phyloP scores from a whole-genome alignment of 2,329 filamentous ascomycete genomes.

The Simplicillium sp. region DNA sequence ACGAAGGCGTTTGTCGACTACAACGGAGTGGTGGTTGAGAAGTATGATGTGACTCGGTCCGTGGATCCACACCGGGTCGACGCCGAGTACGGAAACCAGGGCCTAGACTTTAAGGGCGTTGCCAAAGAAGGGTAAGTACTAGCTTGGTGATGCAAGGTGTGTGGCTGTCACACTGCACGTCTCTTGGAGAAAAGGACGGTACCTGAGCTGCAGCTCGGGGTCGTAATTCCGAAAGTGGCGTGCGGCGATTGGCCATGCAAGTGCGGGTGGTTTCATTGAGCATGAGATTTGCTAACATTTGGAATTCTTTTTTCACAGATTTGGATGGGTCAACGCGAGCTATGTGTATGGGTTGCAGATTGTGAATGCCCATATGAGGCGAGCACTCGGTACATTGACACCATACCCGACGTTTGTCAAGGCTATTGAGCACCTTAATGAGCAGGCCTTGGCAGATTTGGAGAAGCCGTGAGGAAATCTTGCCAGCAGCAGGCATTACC shows the following conservation, averaged over 20 bases:
- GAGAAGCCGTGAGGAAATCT: slow-evolving; percentile 7
- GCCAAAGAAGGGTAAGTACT: slow-evolving; percentile 82
- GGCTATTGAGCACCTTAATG: slow-evolving; percentile 48
- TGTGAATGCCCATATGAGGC: slow-evolving; percentile 78
- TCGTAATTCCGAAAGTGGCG: too few relatives aligned
- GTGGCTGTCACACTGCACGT: too few relatives aligned
- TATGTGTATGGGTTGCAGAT: slow-evolving; percentile 91
- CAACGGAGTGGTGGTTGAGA: slow-evolving; percentile 96
- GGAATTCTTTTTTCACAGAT: slow-evolving; percentile 50
- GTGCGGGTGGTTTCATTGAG: too few relatives aligned
- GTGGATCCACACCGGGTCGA: slow-evolving; percentile 89
- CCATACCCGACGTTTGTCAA: slow-evolving; percentile 75
- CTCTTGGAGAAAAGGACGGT: too few relatives aligned
- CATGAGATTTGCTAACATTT: background rate
- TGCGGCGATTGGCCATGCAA: background rate
- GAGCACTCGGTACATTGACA: slow-evolving; percentile 79
- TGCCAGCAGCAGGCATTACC: too few relatives aligned
- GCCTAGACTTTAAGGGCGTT: slow-evolving; percentile 88
- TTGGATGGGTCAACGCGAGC: slow-evolving; percentile 98
- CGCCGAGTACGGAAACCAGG: slow-evolving; percentile 97
- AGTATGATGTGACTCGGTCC: slow-evolving; percentile 90
- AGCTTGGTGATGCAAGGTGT: slow-evolving; percentile 1
- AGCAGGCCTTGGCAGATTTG: slow-evolving; percentile 41
- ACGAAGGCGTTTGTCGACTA: slow-evolving; percentile 98
- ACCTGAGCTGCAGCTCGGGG: too few relatives aligned